These are phyloP conservation scores for Diplocarpon rosae DNA, from an alignment of 2,329 filamentous ascomycete species.

Conservation along the genomic window DNA sequence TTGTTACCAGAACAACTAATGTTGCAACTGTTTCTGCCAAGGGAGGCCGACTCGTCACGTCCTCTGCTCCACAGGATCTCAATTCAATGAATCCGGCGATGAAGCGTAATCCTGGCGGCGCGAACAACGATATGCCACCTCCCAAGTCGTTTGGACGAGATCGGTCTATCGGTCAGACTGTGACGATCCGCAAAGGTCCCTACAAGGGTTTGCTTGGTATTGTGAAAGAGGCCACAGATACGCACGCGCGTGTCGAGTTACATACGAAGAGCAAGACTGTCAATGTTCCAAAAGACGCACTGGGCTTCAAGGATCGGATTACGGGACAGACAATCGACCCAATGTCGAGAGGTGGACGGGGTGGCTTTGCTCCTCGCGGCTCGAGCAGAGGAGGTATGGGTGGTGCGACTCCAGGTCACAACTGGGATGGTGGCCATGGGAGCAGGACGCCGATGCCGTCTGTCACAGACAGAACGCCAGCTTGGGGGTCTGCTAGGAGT, in stretches of 20 bases:
- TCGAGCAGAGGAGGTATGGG: conserved; percentile 29
- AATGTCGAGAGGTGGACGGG: conserved; percentile 37
- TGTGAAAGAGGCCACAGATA: conserved; percentile 87
- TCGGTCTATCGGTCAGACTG: conserved; percentile 78
- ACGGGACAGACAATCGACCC: conserved; percentile 73
- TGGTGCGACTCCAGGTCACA: conserved; percentile 34
- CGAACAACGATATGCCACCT: conserved; percentile 46
- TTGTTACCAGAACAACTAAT: conserved; percentile 75
- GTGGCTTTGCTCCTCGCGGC: conserved; percentile 31
- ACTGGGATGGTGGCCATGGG: conserved; percentile 58
- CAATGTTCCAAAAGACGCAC: conserved; percentile 66
- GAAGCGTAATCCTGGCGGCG: conserved; percentile 52
- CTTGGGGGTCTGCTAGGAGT: conserved; percentile 58
- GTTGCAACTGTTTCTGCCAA: conserved; percentile 91
- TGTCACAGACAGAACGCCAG: conserved; percentile 58
- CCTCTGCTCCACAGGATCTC: conserved; percentile 60
- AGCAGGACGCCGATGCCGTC: conserved; percentile 58
- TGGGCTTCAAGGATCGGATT: conserved; percentile 77
- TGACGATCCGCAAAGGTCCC: conserved; percentile 74
- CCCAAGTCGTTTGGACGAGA: conserved; percentile 70
- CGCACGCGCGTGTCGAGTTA: conserved; percentile 77
- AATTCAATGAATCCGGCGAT: conserved; percentile 87
- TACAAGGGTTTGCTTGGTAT: conserved; percentile 92
- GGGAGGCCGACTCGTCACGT: conserved; percentile 63
- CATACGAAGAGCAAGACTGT: conserved; percentile 92